Evolutionary conservation across 805 yeast genomes (phyloP).

Genomic region (Candida yuanshanica): DNA sequence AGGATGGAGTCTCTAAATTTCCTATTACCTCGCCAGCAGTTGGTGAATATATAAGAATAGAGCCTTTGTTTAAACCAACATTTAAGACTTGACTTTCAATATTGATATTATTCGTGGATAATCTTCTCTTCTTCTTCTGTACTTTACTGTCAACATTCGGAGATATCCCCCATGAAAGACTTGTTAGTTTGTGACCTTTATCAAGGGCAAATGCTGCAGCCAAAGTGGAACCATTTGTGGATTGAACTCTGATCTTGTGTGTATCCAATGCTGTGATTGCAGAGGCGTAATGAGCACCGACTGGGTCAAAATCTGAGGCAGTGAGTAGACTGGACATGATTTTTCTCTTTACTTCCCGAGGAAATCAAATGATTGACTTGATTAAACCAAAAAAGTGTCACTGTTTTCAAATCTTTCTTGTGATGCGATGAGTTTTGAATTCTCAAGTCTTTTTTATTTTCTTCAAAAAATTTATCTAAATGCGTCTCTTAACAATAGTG

Average conservation of each 20-base stretch:
- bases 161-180: constrained; percentile 46
- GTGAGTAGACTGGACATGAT: constrained; percentile 11
- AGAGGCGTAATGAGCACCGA: constrained; percentile 58
- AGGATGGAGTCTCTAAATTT: constrained; percentile 42
- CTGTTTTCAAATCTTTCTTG: not conserved
- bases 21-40: constrained; percentile 49
- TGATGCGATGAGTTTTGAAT: constrained; percentile 4
- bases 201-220: constrained; percentile 48
- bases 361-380: not conserved
- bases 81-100: constrained; percentile 46
- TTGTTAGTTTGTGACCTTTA: constrained; percentile 43
- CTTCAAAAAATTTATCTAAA: not conserved
- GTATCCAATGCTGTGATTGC: constrained; percentile 64
- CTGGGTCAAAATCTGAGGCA: constrained; percentile 45
- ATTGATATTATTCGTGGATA: constrained; percentile 8
- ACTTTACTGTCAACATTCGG: constrained; percentile 7
- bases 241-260: constrained; percentile 62
- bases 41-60: constrained; percentile 63
- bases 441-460: not conserved
- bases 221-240: constrained; percentile 33
- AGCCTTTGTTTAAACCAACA: constrained; percentile 62
- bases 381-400: constrained; percentile 2
- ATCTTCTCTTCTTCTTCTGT: constrained; percentile 21
- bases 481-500: not conserved
- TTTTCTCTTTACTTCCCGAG: not conserved